Conservation (phyloP, 805 yeast genomes). For the Pichia eremophila region DNA sequence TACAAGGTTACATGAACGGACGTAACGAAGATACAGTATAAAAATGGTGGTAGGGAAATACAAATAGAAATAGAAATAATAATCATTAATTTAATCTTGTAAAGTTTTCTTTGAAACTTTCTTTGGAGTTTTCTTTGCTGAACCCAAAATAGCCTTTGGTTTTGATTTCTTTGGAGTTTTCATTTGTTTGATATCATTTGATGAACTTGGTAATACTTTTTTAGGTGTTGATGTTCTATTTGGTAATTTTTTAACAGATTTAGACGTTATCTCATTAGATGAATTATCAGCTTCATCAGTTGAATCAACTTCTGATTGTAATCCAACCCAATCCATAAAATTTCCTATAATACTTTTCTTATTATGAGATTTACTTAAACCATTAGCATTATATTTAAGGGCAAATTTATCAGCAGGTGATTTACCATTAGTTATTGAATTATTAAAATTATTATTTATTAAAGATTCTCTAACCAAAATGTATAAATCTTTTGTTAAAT, state of each 20-base stretch:
- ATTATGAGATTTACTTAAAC: conserved; percentile 18
- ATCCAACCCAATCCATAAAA: conserved; percentile 29
- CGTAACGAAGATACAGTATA: too few species aligned
- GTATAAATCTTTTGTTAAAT: conserved; percentile 72
- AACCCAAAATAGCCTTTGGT: not conserved
- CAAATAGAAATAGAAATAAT: too few species aligned
- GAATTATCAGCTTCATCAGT: conserved; percentile 7
- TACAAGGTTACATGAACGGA: too few species aligned
- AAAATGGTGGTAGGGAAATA: too few species aligned
- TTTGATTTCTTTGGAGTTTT: not conserved
- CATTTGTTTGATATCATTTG: not conserved
- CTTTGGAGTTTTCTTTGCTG: conserved; percentile 1
- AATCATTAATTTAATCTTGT: not conserved
- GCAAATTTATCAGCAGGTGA: conserved; percentile 66
- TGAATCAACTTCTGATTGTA: conserved; percentile 19
- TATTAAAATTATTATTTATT: conserved; percentile 8
- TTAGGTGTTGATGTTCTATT: not conserved
- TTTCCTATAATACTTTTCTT: conserved; percentile 24
- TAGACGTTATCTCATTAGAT: not conserved
- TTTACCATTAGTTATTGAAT: conserved; percentile 12
- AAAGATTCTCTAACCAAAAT: conserved; percentile 75
- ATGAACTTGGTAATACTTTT: not conserved
- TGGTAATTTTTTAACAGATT: too few species aligned
- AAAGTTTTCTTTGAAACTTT: not conserved
- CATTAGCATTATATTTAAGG: conserved; percentile 51